Evolutionary conservation across 768 basidiomycete species (phyloP).

Genomic region (Collybia nuda): DNA sequence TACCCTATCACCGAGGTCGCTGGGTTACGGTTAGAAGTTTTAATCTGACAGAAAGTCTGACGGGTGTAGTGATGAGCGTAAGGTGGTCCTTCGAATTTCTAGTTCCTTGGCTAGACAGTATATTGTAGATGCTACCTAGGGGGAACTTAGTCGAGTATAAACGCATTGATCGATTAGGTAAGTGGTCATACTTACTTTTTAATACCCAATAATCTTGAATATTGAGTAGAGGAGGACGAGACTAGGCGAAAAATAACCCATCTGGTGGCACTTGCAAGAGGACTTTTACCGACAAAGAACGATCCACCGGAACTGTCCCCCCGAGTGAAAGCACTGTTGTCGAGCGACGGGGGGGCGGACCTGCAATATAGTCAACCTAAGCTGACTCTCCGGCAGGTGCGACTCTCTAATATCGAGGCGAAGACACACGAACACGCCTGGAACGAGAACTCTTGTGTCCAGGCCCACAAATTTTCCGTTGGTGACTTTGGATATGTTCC

Average conservation of each 20-base stretch:
- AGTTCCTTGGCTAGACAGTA: neutral
- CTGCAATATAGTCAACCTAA: slow-evolving; percentile 16
- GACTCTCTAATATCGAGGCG: slow-evolving; percentile 33
- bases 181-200: no score
- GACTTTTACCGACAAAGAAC: slow-evolving; percentile 35
- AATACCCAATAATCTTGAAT: no score
- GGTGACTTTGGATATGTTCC: slow-evolving; percentile 49
- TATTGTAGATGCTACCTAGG: slow-evolving; percentile 41
- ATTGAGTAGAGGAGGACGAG: slow-evolving; percentile 22
- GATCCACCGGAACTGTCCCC: slow-evolving; percentile 27
- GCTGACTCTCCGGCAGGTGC: slow-evolving; percentile 34
- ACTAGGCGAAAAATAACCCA: slow-evolving; percentile 33
- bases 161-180: slow-evolving; percentile 6
- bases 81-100: neutral
- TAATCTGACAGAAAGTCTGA: slow-evolving; percentile 39
- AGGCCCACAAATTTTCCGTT: slow-evolving; percentile 35
- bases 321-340: slow-evolving; percentile 30
- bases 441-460: slow-evolving; percentile 35
- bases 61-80: slow-evolving; percentile 35
- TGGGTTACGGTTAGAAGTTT: slow-evolving; percentile 40
- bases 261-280: slow-evolving; percentile 34
- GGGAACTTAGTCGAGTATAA: slow-evolving; percentile 28
- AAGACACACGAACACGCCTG: slow-evolving; percentile 37
- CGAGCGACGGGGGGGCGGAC: slow-evolving; percentile 11
- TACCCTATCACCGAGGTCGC: slow-evolving; percentile 36